Evolutionary conservation across 2,329 filamentous ascomycete species (phyloP), one percentile per base, ranked within the genome.

Genomic region (Tolypocladium amazonense): DNA sequence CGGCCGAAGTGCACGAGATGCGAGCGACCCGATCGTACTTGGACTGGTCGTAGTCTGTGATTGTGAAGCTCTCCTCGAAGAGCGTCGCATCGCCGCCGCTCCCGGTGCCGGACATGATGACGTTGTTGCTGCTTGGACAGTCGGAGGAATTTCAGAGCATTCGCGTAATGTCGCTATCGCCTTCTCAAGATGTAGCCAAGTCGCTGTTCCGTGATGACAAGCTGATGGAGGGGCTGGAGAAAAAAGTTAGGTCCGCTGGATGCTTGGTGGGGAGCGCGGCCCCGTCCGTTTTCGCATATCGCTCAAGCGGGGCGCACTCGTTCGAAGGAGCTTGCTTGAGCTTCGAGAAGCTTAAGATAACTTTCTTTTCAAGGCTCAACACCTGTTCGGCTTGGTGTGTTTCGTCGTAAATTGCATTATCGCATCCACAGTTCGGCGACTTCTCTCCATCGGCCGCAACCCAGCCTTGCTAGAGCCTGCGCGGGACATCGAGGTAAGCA

Each of bases 21-120:
- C 94, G 93, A 59, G 90, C 89, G 33, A 97, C 93, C 65, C 93
- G 90, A 78, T 97, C 94, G 77, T 99, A 99, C 77, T 97, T 96
- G 70, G 87, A 84, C 70, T 87, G 83, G 78, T 96, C 89, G 73
- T 91, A 79, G 59, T 83, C 77, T 66, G 86, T 93, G 69, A 97
- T 82, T 62, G 83, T 89, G 82, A 97, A 97, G 69, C 85, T 88
- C 72, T 96, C 92, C 77, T 97, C 92, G 77, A 95, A 96, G 75
- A 97, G 89, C 70, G 94, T 88, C 61, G 92, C 88, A 78, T 97
- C 93, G 66, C 89, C 88, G 75, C 90, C 86, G 66, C 77, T 80
- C 67, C 77, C 75, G 63, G 38, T 47, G 23, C 62, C 59, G 81
- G 59, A 62, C 68, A 65, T 64, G 25, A 23, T 58, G 56, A 4